Evolutionary conservation across 306 rosid species (phyloP).

Genomic region (Boehmeria nivea): DNA sequence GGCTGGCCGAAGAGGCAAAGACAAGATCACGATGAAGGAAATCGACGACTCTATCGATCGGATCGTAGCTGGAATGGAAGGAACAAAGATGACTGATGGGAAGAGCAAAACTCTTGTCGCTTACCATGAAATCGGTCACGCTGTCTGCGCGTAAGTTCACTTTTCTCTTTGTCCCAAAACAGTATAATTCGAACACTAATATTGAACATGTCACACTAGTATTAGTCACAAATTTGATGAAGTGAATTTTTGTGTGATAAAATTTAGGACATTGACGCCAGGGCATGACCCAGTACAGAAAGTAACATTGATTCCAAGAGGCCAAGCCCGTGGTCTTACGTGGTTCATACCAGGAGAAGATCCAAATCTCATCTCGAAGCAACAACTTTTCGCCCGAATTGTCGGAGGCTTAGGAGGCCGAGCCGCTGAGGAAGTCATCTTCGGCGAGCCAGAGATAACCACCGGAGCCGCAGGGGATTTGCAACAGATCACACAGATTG

Average conservation of each 20-base stretch:
- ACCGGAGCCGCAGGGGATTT: conserved; percentile 80
- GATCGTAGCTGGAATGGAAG: conserved; percentile 81
- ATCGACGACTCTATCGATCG: conserved; percentile 66
- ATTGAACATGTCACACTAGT: background rate
- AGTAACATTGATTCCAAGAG: conserved; percentile 63
- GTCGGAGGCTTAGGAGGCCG: conserved; percentile 73
- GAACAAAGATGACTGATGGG: conserved; percentile 76
- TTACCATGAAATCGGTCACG: conserved; percentile 82
- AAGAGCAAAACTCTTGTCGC: conserved; percentile 69
- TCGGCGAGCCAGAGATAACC: conserved; percentile 70
- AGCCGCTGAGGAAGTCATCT: conserved; percentile 73
- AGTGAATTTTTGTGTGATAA: background rate
- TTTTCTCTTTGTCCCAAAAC: too few relatives aligned
- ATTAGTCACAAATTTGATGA: conserved; percentile 8
- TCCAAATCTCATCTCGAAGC: conserved; percentile 54
- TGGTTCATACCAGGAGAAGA: conserved; percentile 77
- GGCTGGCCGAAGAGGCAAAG: conserved; percentile 66
- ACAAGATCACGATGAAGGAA: conserved; percentile 49
- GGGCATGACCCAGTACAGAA: conserved; percentile 80
- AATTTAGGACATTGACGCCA: conserved; percentile 48
- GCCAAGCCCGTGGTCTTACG: conserved; percentile 66
- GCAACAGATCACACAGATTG: conserved; percentile 61
- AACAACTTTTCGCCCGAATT: conserved; percentile 65
- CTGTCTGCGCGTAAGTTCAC: conserved; percentile 71
- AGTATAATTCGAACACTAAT: too few relatives aligned